Base-by-base conservation (phyloP, 75 land plant species). In the Cunninghamia lanceolata region DNA sequence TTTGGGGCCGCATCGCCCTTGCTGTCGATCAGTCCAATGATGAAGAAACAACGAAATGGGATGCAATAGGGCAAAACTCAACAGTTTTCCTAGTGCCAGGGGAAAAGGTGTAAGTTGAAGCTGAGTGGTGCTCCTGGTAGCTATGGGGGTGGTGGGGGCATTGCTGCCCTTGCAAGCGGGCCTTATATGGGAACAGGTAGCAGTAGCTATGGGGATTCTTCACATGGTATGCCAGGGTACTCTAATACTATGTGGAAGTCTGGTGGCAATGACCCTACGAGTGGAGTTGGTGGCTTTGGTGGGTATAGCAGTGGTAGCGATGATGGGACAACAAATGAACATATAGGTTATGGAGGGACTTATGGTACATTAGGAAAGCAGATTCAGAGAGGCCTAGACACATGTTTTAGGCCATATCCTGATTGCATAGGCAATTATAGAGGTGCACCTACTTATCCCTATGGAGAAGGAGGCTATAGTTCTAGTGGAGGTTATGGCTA, bases 371-470 rank as follows among this genome's bases (percentile, higher is more conserved):
- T 47, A 32, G 84, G 84, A 28, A 46, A n/a, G 85, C 85, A 82
- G 87, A 46, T 11, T 19, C 85, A 82, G 84, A 35, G 84, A 42
- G 56, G 8, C 35, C 84, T 84, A 13, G 87, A 86, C 34, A 28
- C 85, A 42, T 84, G 87, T 19, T 86, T 86, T 80, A 81, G 87
- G 84, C 87, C 87, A 19, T 86, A 86, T 39, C 85, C 87, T 83
- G 84, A 83, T 39, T 63, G 84, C 19, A 34, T 36, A 47, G 84
- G 84, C 47, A n/a, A n/a, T n/a, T n/a, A n/a, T n/a, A n/a, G n/a
- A n/a, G n/a, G n/a, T n/a, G n/a, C n/a, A n/a, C n/a, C n/a, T n/a
- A n/a, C n/a, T n/a, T n/a, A n/a, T n/a, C n/a, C n/a, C n/a, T n/a
- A n/a, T n/a, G n/a, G n/a, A n/a, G n/a, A n/a, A n/a, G n/a, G n/a